Evolutionary conservation across 805 yeast genomes (phyloP).

Genomic region (Nakazawaea molendinolei): DNA sequence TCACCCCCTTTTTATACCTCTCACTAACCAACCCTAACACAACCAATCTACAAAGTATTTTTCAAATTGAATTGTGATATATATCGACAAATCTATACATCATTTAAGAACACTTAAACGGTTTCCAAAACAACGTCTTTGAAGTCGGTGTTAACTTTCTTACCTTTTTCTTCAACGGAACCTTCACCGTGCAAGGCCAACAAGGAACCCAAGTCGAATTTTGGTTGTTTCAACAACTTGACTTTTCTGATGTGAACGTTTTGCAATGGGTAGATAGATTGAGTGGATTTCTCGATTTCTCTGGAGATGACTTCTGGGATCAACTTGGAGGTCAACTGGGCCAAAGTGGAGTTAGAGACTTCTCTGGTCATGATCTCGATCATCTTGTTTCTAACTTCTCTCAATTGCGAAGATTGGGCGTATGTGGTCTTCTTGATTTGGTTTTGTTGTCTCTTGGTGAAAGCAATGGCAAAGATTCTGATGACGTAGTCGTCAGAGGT

Average conservation of each 20-base stretch:
- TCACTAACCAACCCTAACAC: too few relatives aligned
- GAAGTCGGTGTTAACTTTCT: conserved; percentile 92
- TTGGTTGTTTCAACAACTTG: conserved; percentile 97
- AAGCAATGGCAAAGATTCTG: conserved; percentile 94
- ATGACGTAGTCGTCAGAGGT: conserved; percentile 96
- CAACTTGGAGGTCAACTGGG: conserved; percentile 95
- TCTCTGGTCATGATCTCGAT: conserved; percentile 94
- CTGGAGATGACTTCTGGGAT: conserved; percentile 98
- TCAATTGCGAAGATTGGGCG: conserved; percentile 96
- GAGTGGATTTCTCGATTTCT: conserved; percentile 95
- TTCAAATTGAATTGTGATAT: too few relatives aligned
- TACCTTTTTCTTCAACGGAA: conserved; percentile 92
- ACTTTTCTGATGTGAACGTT: conserved; percentile 99
- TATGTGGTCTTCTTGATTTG: conserved; percentile 96
- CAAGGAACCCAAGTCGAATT: conserved; percentile 95
- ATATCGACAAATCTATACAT: conserved; percentile 1
- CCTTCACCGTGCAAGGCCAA: conserved; percentile 97
- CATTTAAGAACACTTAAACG: conserved; percentile 51
- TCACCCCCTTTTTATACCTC: too few relatives aligned
- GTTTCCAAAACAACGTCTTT: conserved; percentile 98
- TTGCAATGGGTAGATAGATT: conserved; percentile 94
- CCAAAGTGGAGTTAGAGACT: conserved; percentile 88
- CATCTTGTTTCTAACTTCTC: conserved; percentile 97
- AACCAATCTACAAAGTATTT: too few relatives aligned
- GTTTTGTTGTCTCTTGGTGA: conserved; percentile 96